A percentile compares a stretch with the other conserved stretches of the same genome.
Conservation (phyloP, 2,329 filamentous ascomycete genomes). For the Colletotrichum siamense region DNA sequence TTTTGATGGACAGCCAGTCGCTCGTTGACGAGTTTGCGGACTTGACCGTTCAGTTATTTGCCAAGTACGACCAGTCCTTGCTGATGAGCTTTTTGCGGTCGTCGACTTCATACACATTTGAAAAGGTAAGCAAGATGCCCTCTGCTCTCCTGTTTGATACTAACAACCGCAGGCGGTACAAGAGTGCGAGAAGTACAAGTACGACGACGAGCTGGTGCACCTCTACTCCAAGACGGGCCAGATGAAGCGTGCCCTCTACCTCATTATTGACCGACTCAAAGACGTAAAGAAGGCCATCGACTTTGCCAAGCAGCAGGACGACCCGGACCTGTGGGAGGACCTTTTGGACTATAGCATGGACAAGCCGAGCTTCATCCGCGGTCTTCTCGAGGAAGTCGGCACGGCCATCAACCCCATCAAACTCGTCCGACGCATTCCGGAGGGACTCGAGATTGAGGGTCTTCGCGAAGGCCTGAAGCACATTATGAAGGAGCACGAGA, state of each 20-base stretch:
- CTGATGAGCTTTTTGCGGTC: conserved; percentile 87
- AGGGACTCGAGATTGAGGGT: conserved; percentile 91
- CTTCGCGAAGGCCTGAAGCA: conserved; percentile 86
- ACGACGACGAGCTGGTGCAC: conserved; percentile 92
- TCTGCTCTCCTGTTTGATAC: not conserved
- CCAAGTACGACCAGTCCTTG: conserved; percentile 78
- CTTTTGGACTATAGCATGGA: conserved; percentile 96
- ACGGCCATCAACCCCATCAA: conserved; percentile 93
- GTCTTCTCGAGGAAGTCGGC: conserved; percentile 89
- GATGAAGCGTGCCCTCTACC: conserved; percentile 86
- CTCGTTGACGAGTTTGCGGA: conserved; percentile 89
- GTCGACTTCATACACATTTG: conserved; percentile 88
- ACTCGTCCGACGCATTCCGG: conserved; percentile 87
- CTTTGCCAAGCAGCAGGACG: conserved; percentile 92
- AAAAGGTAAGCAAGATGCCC: conserved; percentile 55
- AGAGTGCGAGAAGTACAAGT: conserved; percentile 83
- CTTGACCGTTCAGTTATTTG: conserved; percentile 84
- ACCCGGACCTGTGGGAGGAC: conserved; percentile 93
- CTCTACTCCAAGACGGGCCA: conserved; percentile 95
- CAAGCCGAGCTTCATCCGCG: conserved; percentile 92
- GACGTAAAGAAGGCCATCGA: conserved; percentile 92
- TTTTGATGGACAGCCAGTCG: conserved; percentile 64
- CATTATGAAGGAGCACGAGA: conserved; percentile 94
- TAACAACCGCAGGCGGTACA: conserved; percentile 57
- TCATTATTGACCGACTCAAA: conserved; percentile 92